Conservation (phyloP, 352 stramenopile species). For the Blastocystis sp. region DNA sequence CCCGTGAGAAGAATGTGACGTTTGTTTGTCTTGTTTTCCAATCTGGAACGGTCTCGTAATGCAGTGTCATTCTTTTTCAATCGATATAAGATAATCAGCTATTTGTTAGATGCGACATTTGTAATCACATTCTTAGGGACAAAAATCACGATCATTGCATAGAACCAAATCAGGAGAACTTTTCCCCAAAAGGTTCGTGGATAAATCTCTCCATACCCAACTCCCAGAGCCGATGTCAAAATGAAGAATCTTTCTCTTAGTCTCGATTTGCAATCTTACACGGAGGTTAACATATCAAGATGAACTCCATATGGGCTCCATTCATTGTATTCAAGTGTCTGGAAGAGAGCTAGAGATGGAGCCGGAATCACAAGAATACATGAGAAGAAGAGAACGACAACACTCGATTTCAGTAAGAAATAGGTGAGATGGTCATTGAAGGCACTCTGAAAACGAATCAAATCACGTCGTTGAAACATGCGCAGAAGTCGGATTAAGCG, state of each 20-base stretch:
- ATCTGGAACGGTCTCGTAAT: neutral
- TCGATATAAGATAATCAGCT: slow-evolving; percentile 10
- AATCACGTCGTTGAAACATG: slow-evolving; percentile 41
- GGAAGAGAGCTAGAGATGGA: slow-evolving; percentile 24
- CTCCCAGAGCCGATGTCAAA: neutral
- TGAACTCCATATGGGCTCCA: neutral
- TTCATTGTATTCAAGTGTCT: slow-evolving; percentile 39
- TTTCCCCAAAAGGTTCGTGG: neutral
- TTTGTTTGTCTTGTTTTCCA: slow-evolving; percentile 40
- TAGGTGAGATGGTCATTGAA: slow-evolving; percentile 48
- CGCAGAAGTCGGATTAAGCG: slow-evolving; percentile 28
- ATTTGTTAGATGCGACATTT: neutral
- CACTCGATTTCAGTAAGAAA: slow-evolving; percentile 1
- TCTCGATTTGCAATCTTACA: neutral
- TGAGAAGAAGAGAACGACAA: slow-evolving; percentile 53
- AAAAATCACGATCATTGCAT: slow-evolving; percentile 22
- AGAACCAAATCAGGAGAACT: slow-evolving; percentile 20
- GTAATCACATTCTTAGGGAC: slow-evolving; percentile 11
- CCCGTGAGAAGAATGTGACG: slow-evolving; percentile 27
- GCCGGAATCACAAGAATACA: neutral
- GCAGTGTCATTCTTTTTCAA: neutral
- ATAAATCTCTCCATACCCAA: slow-evolving; percentile 32
- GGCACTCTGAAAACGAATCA: slow-evolving; percentile 22
- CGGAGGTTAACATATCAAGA: slow-evolving; percentile 34
- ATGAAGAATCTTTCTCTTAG: slow-evolving; percentile 32